Percentiles rank a stretch among this genome's conserved stretches.
These are phyloP conservation scores for Colletotrichum sublineola DNA, from an alignment of 2,329 filamentous ascomycete species.

Conservation along the genomic window DNA sequence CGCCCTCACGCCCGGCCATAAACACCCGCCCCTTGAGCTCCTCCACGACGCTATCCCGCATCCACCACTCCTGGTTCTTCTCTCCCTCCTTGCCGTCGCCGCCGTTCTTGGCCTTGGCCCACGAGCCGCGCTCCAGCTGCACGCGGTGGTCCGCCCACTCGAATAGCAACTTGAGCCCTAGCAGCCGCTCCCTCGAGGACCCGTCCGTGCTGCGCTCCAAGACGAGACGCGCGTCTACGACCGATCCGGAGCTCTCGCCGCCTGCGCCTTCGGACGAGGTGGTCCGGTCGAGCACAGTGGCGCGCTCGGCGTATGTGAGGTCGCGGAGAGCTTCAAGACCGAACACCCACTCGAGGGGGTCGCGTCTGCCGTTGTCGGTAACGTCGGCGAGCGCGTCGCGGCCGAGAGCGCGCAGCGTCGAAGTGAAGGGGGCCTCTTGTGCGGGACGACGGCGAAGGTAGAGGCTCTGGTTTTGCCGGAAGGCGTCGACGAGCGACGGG, in stretches of 20 bases:
- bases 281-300: constrained; percentile 68
- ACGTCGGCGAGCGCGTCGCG: constrained; percentile 46
- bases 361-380: constrained; percentile 50
- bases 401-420: constrained; percentile 81
- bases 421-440: constrained; percentile 77
- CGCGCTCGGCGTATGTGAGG: constrained; percentile 76
- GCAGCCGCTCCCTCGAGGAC: constrained; percentile 57
- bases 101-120: constrained; percentile 36
- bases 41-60: constrained; percentile 68
- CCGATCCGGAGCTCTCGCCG: constrained; percentile 55
- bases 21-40: constrained; percentile 68
- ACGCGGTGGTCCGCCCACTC: constrained; percentile 67
- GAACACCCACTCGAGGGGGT: constrained; percentile 82
- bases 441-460: constrained; percentile 79
- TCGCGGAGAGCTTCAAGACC: constrained; percentile 66
- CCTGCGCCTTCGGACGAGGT: constrained; percentile 62
- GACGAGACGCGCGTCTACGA: constrained; percentile 79
- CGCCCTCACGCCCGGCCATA: constrained; percentile 57
- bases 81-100: constrained; percentile 41
- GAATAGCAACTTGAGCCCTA: constrained; percentile 66
- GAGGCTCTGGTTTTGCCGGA: constrained; percentile 78
- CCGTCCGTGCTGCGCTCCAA: constrained; percentile 66
- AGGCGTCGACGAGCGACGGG: constrained; percentile 71
- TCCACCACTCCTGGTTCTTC: constrained; percentile 63
- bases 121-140: constrained; percentile 48